Base-by-base conservation (phyloP, 768 basidiomycete genomes). In the Lentinula lateritia region DNA sequence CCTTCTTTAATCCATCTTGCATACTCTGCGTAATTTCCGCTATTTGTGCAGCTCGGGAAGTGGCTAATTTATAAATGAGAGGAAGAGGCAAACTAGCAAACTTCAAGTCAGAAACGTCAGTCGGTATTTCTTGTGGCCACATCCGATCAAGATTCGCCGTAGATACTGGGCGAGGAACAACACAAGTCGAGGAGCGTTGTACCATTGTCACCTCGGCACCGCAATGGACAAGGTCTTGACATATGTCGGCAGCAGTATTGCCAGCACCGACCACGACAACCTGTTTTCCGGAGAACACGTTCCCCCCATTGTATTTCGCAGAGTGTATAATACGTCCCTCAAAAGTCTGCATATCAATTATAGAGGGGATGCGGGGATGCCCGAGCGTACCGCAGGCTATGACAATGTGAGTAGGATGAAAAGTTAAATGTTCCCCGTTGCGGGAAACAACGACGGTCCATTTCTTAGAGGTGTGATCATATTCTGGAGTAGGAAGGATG, bases 211-310 rank as follows among this genome's bases (percentile, higher is more conserved):
- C 73, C 0, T 67, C 66, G 5, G 76, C 77, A 28, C 71, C 72
- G 10, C 70, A 68, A 12, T 66, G 58, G 1, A 66, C 62, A 2
- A 77, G 69, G 62, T 80, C 78, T 52, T 74, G 74, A 57, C 74
- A 74, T 13, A 78, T 66, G 62, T 78, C 76, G 16, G 75, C 73
- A 2, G 75, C 67, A 1, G 72, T 72, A 57, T 77, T 77, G n/a
- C 74, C 76, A 8, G 78, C 74, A 16, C 78, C 78, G 13, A 80
- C 68, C 28, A 80, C 76, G 36, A 79, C 65, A 45, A 75, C 75
- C 38, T 65, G 66, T 61, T 77, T 75, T 2, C 76, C 76, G 10
- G 64, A 48, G 52, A 72, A 76, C 6, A 57, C 23, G 13, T 61
- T 52, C 0, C 70, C 58, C 10, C 46, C 76, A 1, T 52, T 43